Conservation (phyloP, 2,329 filamentous ascomycete genomes). For the Trichoderma koningii region DNA sequence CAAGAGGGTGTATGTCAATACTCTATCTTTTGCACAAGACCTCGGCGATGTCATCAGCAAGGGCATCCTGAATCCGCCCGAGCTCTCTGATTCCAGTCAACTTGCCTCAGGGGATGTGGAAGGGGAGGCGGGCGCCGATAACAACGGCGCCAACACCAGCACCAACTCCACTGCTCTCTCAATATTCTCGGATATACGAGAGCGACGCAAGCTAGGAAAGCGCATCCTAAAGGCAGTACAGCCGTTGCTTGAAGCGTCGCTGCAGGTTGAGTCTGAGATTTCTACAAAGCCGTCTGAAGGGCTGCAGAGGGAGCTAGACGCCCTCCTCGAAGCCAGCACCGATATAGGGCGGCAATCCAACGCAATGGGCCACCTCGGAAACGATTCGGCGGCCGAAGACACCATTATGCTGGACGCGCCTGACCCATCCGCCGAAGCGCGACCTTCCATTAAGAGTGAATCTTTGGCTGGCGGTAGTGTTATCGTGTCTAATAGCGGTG, state of each 20-base stretch:
- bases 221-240: slow-evolving; percentile 84
- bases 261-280: slow-evolving; percentile 80
- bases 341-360: slow-evolving; percentile 52
- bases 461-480: slow-evolving; percentile 20
- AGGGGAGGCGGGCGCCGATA: slow-evolving; percentile 41
- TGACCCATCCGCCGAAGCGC: slow-evolving; percentile 49
- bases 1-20: slow-evolving; percentile 59
- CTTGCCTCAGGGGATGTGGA: slow-evolving; percentile 38
- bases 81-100: slow-evolving; percentile 34
- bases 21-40: slow-evolving; percentile 58
- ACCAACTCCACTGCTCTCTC: slow-evolving; percentile 53
- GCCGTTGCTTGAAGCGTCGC: slow-evolving; percentile 72
- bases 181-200: slow-evolving; percentile 69
- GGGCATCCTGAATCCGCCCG: slow-evolving; percentile 52
- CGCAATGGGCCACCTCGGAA: slow-evolving; percentile 41
- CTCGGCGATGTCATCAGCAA: slow-evolving; percentile 56
- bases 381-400: slow-evolving; percentile 47
- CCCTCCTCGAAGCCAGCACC: slow-evolving; percentile 68
- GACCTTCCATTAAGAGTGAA: slow-evolving; percentile 41
- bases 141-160: slow-evolving; percentile 47
- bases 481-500: slow-evolving; percentile 35
- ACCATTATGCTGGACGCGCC: slow-evolving; percentile 56
- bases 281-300: slow-evolving; percentile 68
- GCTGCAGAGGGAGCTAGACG: slow-evolving; percentile 72
- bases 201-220: slow-evolving; percentile 83